Evolutionary conservation across 768 basidiomycete species (phyloP).

Genomic region (Macrocybe gigantea): DNA sequence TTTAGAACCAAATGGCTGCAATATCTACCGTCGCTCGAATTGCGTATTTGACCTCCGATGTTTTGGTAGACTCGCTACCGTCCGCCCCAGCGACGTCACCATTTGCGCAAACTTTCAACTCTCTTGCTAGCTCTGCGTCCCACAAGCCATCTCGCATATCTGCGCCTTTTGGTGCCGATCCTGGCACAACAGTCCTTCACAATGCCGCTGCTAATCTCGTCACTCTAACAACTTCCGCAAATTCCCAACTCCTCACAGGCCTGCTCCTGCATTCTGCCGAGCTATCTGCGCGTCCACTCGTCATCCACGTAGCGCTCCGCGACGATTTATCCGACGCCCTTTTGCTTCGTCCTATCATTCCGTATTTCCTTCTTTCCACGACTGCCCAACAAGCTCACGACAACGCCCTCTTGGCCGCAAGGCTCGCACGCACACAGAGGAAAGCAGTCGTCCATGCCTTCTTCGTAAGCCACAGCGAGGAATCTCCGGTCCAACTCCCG

Average conservation of each 20-base stretch:
- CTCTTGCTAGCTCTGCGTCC: slow-evolving; percentile 25
- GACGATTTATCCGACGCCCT: slow-evolving; percentile 72
- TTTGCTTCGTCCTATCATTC: slow-evolving; percentile 70
- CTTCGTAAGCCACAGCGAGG: slow-evolving; percentile 37
- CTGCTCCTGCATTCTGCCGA: slow-evolving; percentile 68
- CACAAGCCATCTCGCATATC: slow-evolving; percentile 39
- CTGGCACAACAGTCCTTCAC: slow-evolving; percentile 50
- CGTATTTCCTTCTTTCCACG: slow-evolving; percentile 77
- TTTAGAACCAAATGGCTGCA: slow-evolving; percentile 11
- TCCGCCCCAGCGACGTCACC: slow-evolving; percentile 31
- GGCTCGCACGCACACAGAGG: slow-evolving; percentile 62
- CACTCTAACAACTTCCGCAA: slow-evolving; percentile 52
- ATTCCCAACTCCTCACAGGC: slow-evolving; percentile 46
- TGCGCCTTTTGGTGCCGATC: slow-evolving; percentile 62
- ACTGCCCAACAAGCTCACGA: slow-evolving; percentile 81
- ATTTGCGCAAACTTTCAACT: slow-evolving; percentile 34
- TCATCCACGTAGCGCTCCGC: slow-evolving; percentile 61
- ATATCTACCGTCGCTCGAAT: slow-evolving; percentile 53
- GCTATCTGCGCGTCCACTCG: slow-evolving; percentile 59
- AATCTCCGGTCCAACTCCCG: slow-evolving; percentile 42
- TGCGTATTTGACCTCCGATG: slow-evolving; percentile 66
- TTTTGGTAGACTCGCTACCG: slow-evolving; percentile 53
- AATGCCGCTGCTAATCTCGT: slow-evolving; percentile 40
- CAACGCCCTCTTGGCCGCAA: slow-evolving; percentile 81
- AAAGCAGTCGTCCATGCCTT: slow-evolving; percentile 87